Conservation (phyloP, 2,329 filamentous ascomycete species). For the Neurospora crassa region DNA sequence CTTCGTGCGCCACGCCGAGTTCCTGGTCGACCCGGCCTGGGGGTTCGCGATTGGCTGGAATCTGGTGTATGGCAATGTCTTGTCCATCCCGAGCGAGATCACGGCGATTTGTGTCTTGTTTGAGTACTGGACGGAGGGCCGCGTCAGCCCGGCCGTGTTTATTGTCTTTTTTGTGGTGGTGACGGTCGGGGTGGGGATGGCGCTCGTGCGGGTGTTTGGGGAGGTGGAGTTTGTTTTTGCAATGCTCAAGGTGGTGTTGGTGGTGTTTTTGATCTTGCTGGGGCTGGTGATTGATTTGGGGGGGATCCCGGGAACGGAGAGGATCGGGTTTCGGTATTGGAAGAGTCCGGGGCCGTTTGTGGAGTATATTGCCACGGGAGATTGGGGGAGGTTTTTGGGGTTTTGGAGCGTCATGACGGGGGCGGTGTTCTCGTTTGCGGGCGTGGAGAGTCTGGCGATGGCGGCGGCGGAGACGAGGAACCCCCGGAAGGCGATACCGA, state of each 20-base stretch:
- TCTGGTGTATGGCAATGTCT: constrained; percentile 43
- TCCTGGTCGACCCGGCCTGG: constrained; percentile 52
- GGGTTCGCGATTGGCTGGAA: constrained; percentile 45
- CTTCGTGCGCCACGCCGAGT: constrained; percentile 51
- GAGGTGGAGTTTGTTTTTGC: constrained; percentile 47
- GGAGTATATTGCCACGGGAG: constrained; percentile 48
- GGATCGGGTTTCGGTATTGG: constrained; percentile 63
- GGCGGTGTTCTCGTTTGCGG: constrained; percentile 48
- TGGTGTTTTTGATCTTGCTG: constrained; percentile 40
- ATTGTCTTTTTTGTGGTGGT: constrained; percentile 41
- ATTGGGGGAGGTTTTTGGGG: constrained; percentile 53
- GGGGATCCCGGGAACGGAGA: constrained; percentile 46
- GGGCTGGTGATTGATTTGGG: constrained; percentile 41
- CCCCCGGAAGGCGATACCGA: constrained; percentile 50
- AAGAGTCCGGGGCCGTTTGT: constrained; percentile 57
- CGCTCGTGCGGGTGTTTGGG: constrained; percentile 49
- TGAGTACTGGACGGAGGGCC: constrained; percentile 49
- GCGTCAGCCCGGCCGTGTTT: constrained; percentile 38
- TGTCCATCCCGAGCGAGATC: constrained; percentile 51
- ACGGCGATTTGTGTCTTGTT: constrained; percentile 54
- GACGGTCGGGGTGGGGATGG: constrained; percentile 47
- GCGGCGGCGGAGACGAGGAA: constrained; percentile 50
- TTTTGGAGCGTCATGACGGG: constrained; percentile 40
- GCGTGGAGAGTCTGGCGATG: constrained; percentile 48
- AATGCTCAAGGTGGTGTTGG: constrained; percentile 48